These are phyloP conservation scores for Circinella minor DNA, from an alignment of 371 early-diverging fungal species.

Conservation along the genomic window DNA sequence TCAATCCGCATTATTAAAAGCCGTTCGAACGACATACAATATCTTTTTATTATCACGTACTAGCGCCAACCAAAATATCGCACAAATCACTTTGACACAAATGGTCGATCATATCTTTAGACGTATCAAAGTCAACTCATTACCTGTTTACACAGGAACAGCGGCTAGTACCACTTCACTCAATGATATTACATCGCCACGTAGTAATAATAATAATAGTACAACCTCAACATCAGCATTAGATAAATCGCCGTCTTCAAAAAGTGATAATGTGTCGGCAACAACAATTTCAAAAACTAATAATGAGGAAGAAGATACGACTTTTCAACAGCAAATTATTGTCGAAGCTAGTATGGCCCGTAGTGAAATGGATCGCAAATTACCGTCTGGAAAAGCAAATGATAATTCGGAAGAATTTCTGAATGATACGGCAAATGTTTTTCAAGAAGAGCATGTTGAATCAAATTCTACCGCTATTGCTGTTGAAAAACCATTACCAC, in stretches of 20 bases:
- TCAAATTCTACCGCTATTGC: not conserved
- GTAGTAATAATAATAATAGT: not conserved
- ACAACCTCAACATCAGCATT: not conserved
- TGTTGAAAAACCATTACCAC: not conserved
- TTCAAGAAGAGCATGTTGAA: slow-evolving; percentile 37
- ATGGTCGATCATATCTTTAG: slow-evolving; percentile 88
- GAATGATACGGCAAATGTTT: slow-evolving; percentile 51
- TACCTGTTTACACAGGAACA: slow-evolving; percentile 8
- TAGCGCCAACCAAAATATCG: slow-evolving; percentile 81
- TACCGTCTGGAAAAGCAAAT: slow-evolving; percentile 39
- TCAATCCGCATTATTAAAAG: slow-evolving; percentile 77
- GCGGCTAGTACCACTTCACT: slow-evolving; percentile 16
- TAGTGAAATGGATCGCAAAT: slow-evolving; percentile 46
- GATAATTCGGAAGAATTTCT: slow-evolving; percentile 52
- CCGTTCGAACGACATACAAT: slow-evolving; percentile 79
- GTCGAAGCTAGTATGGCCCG: slow-evolving; percentile 56
- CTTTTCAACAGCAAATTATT: slow-evolving; percentile 53
- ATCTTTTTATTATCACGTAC: slow-evolving; percentile 75
- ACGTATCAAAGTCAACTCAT: slow-evolving; percentile 50
- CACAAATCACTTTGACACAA: slow-evolving; percentile 88
- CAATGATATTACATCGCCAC: slow-evolving; percentile 6
- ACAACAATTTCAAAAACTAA: not conserved
- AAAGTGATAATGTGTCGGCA: not conserved
- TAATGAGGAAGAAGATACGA: slow-evolving; percentile 8
- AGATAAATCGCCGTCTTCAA: not conserved